Evolutionary conservation across 495 filamentous ascomycete species (phyloP), one percentile per base, ranked within the genome.

Genomic region (Annulohypoxylon nitens): DNA sequence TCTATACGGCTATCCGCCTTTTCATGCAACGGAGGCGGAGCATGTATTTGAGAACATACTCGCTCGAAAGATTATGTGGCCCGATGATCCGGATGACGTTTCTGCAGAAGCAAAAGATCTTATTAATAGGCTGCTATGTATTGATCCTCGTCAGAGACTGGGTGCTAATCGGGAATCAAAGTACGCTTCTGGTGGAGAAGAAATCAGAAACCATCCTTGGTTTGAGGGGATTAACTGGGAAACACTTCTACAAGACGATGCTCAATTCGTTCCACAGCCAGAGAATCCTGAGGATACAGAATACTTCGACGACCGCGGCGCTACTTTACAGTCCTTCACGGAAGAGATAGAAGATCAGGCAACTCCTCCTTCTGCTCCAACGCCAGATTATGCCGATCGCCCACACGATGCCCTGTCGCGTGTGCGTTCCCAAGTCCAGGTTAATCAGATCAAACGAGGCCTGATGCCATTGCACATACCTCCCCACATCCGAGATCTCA

Each of bases 241-340:
- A 54, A 94, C 90, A 0, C 81, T 99, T 18, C 86, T 97, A 3
- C 91, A 97, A 71, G 96, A 98, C 63, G 93, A 97, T 74, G 94
- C 96, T 18, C 90, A 97, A 65, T 99, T 99, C 78, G 90, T 99
- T n/a, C 96, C 96, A 2, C 91, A 91, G 33, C 89, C 92, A 3
- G 93, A 97, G 75, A 94, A 99, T 69, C 95, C 95, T 0, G 96
- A 99, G 79, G 95, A 98, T 74, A 99, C 96, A 0, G 96, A 99
- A 74, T 99, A 99, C 76, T 99, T 99, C 72, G 96, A 99, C 82
- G 83, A 93, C 39, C 89, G 96, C 54, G 96, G 96, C 30, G 96
- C 96, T 20, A 95, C 92, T 4, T 82, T 98, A 54, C 93, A 97
- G 75, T 88, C 91, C 5, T 98, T 98, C 77, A 89, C 91, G 14